These are phyloP conservation scores for Pythium volutum DNA, from an alignment of 352 stramenopile species.

Conservation along the genomic window DNA sequence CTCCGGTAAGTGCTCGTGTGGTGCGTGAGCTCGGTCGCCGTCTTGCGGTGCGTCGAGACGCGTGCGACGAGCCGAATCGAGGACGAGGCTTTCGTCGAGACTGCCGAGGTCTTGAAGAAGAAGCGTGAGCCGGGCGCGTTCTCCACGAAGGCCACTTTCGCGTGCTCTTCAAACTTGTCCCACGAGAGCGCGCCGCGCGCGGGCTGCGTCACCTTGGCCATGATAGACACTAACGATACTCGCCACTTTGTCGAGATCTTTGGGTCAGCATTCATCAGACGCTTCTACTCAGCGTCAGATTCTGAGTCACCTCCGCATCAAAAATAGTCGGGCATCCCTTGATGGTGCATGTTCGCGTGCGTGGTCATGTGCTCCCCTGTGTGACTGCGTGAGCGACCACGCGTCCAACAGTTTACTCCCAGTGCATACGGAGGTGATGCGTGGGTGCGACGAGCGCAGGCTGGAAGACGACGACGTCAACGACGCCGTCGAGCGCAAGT, in stretches of 20 bases:
- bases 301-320: conserved; percentile 8
- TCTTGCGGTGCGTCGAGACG: conserved; percentile 27
- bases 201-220: neutral
- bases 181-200: conserved; percentile 25
- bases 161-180: conserved; percentile 71
- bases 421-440: neutral
- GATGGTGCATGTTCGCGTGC: too few relatives aligned
- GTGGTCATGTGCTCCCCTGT: too few relatives aligned
- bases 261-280: neutral
- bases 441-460: neutral
- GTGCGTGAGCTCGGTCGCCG: conserved; percentile 8
- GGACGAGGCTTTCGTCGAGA: neutral
- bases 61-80: conserved; percentile 36
- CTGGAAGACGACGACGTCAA: conserved; percentile 2
- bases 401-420: neutral
- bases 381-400: too few relatives aligned
- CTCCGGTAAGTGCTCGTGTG: conserved; percentile 26
- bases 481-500: conserved; percentile 37
- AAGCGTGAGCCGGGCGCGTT: conserved; percentile 53
- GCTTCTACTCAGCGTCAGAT: neutral
- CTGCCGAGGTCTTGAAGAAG: conserved; percentile 50
- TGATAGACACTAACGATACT: too few relatives aligned
- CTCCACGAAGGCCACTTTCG: conserved; percentile 57
- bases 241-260: too few relatives aligned
- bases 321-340: too few relatives aligned